Conservation (phyloP, 2,329 filamentous ascomycete genomes). For the Elsinoe ampelina region DNA sequence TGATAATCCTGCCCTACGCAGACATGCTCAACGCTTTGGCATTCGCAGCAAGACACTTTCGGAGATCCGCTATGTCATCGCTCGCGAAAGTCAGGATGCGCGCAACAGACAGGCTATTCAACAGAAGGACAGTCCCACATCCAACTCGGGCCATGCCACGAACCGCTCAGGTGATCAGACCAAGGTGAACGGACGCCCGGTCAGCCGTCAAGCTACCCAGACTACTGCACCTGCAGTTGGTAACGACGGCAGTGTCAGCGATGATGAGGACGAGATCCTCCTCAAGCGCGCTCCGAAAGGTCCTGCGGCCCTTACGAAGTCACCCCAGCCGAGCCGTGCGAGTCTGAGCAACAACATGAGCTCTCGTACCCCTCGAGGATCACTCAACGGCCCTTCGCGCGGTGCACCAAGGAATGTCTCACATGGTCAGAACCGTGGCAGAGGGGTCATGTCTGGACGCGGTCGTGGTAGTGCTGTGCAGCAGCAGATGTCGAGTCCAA, state of each 20-base stretch:
- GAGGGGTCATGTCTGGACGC: conserved; percentile 19
- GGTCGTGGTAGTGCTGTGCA: conserved; percentile 19
- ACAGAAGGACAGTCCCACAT: conserved; percentile 15
- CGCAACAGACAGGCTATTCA: conserved; percentile 28
- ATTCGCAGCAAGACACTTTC: conserved; percentile 42
- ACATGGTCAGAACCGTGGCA: conserved; percentile 16
- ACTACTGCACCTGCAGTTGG: neutral
- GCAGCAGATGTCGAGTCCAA: conserved; percentile 21
- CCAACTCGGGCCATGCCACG: neutral
- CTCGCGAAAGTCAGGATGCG: conserved; percentile 41
- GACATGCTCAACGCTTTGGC: conserved; percentile 41
- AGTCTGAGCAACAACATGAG: neutral
- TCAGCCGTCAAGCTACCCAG: neutral
- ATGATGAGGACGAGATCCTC: conserved; percentile 19
- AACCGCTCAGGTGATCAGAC: neutral
- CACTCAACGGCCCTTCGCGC: neutral
- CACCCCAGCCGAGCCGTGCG: neutral
- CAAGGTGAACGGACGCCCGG: neutral
- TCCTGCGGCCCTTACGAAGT: conserved; percentile 25
- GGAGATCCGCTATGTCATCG: conserved; percentile 41
- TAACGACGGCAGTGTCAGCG: conserved; percentile 13
- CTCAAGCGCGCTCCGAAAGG: conserved; percentile 25
- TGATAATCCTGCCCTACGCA: conserved; percentile 39
- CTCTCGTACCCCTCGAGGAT: neutral
- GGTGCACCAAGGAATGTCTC: neutral